Evolutionary conservation across 2,329 filamentous ascomycete species (phyloP).

Genomic region (Akanthomyces lecanii): DNA sequence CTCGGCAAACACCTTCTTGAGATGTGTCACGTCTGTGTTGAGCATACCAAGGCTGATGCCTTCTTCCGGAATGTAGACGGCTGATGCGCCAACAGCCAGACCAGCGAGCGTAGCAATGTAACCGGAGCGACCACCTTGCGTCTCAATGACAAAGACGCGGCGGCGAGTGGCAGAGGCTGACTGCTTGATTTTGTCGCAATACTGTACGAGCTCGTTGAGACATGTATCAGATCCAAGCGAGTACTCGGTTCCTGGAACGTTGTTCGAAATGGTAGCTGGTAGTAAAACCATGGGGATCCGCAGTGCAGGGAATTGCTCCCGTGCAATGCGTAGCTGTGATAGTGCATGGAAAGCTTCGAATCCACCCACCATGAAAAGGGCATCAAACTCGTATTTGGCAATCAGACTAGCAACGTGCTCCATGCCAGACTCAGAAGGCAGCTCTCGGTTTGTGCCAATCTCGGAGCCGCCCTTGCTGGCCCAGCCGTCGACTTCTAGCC

Average conservation of each 20-base stretch:
- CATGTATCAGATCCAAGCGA: slow-evolving; percentile 95
- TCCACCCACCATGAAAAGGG: slow-evolving; percentile 85
- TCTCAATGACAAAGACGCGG: slow-evolving; percentile 96
- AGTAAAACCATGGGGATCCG: slow-evolving; percentile 89
- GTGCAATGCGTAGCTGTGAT: slow-evolving; percentile 77
- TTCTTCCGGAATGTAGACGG: slow-evolving; percentile 96
- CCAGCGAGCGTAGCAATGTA: slow-evolving; percentile 91
- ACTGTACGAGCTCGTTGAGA: slow-evolving; percentile 87
- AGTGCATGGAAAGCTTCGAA: slow-evolving; percentile 96
- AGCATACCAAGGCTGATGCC: slow-evolving; percentile 93
- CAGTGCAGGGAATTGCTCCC: slow-evolving; percentile 74
- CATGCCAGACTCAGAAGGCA: slow-evolving; percentile 81
- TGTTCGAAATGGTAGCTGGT: slow-evolving; percentile 97
- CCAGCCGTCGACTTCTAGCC: slow-evolving; percentile 94
- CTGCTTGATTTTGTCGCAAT: slow-evolving; percentile 97
- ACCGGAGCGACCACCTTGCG: slow-evolving; percentile 89
- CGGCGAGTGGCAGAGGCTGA: slow-evolving; percentile 90
- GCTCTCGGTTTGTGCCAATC: slow-evolving; percentile 93
- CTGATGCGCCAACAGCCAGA: slow-evolving; percentile 83
- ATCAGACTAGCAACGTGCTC: slow-evolving; percentile 78
- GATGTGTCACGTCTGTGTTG: slow-evolving; percentile 79
- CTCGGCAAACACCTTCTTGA: slow-evolving; percentile 77
- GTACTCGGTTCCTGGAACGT: slow-evolving; percentile 96
- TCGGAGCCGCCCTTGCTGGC: slow-evolving; percentile 95
- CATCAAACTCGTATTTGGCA: slow-evolving; percentile 82